Evolutionary conservation across 1,284 basidiomycete genomes (phyloP), one percentile per base, ranked within the genome.

Genomic region (Puccinia horiana): DNA sequence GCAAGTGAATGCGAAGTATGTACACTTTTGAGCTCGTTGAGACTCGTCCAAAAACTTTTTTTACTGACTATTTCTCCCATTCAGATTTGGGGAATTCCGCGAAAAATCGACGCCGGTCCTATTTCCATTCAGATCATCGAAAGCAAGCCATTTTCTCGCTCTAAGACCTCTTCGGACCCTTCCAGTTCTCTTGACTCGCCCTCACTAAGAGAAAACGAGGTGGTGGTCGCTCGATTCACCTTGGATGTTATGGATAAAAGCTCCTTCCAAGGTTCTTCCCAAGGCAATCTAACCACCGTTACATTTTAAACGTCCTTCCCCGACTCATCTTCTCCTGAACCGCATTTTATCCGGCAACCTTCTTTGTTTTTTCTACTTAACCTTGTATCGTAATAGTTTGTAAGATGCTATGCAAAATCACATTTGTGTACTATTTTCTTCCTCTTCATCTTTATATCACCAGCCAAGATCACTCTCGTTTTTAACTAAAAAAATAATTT

Each of bases 81-180:
- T 69, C 40, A 81, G 79, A 47, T 81, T n/a, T 81, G 79, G 79
- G 79, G 79, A 20, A 81, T 81, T 63, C 79, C 79, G 2, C 54
- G 79, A n/a, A 81, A 75, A 26, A 61, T 61, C 44, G 79, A 81
- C 44, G 56, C 63, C 16, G 79, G 79, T 37, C 20, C 42, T 32
- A 73, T 81, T 44, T 61, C 70, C n/a, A 81, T 81, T 61, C 79
- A 81, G 73, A 75, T 81, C 54, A 75, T 81, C 23, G 54, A 70
- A 35, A 70, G 72, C 29, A 81, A 63, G 35, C 44, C 69, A 5
- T 37, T 80, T 26, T 26, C 52, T n/a, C 52, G 40, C 20, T 14
- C 67, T 26, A 40, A 67, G 70, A 18, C 49, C 40, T 40, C 20
- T 52, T 42, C 49, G 32, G 32, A 70, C n/a, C 16, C 65, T n/a